Base-by-base conservation (phyloP, 805 yeast genomes). In the Candida berthetii region DNA sequence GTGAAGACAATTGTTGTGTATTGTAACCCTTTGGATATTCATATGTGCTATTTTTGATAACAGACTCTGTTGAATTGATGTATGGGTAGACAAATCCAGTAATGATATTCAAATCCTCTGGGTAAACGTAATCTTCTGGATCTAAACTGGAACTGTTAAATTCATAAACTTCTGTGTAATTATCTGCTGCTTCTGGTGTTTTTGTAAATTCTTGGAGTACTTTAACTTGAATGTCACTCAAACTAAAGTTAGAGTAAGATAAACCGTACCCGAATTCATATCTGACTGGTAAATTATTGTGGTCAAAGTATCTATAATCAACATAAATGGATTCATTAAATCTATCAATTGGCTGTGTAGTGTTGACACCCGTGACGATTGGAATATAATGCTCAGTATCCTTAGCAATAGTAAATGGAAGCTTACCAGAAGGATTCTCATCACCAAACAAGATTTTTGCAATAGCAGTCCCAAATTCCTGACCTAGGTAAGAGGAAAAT, bases 251-350 rank as follows among this genome's bases (percentile, higher is more conserved):
- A 5, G 82, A 66, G 55, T 76, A 78, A 2, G 81, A 71, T 40
- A 78, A 57, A 8, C 85, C 85, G 57, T 53, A 76, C 11, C 83
- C 85, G 52, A 79, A 79, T 44, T 75, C 81, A 50, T 57, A 79
- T 41, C 81, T 54, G 15, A 82, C 81, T 42, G 61, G 64, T 34
- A 74, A 69, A 44, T 69, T 63, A 44, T 72, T 62, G 54, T 71
- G 66, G 49, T 75, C 80, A 57, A 76, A 78, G 50, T 71, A 71
- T 42, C 74, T 60, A 63, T 79, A 79, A 55, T 76, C 85, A 41
- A 71, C 69, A 48, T 65, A 72, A 46, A 69, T 44, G 42, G 49
- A 25, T 54, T 48, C 47, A 3, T 47, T 31, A 43, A 53, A 54
- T 44, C 53, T 58, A 40, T 58, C 61, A 18, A 64, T 62, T 27